Evolutionary conservation across 2,329 filamentous ascomycete species (phyloP), one percentile per base, ranked within the genome.

Genomic region (Xylaria digitata): DNA sequence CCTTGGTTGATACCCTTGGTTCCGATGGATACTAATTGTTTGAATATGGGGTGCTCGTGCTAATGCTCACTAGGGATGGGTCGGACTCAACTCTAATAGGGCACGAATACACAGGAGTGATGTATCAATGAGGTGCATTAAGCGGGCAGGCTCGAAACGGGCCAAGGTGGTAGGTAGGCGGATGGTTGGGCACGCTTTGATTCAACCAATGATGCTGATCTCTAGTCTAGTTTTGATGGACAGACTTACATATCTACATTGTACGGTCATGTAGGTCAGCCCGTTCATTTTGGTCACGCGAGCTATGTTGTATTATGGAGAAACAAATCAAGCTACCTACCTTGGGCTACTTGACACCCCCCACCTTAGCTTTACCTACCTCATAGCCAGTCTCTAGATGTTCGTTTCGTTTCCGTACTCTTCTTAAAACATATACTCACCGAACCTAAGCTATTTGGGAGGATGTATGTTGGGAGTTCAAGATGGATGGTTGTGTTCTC

Each of bases 1-100:
- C 70, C 70, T 63, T 69, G 57, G 63, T 69, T 71, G 73, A 74
- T 72, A 72, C 70, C 70, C 70, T 63, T 69, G 57, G 63, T 69
- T 70, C 48, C 23, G 60, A 59, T 34, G 54, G 57, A 55, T 21
- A 46, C 21, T 8, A 32, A 37, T 50, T 42, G 53, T 46, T 23
- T n/a, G 34, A 42, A 48, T 32, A 37, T 21, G 30, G 42, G 23
- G 34, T 26, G 26, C 26, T 26, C 26, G 53, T 37, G 52, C 63
- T 43, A 46, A 50, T 37, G 43, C 37, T 57, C 21, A 19, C 37
- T 58, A 61, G 67, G 65, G 32, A 60, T 42, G 40, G 45, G 59
- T 34, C 61, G 60, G 61, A 37, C 61, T 59, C 19, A 63, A 63
- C 58, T 57, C 46, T 56, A 63, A 60, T 19, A 17, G 6, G 17